Evolutionary conservation across 768 basidiomycete genomes (phyloP).

Genomic region (Phaffia tasmanica): DNA sequence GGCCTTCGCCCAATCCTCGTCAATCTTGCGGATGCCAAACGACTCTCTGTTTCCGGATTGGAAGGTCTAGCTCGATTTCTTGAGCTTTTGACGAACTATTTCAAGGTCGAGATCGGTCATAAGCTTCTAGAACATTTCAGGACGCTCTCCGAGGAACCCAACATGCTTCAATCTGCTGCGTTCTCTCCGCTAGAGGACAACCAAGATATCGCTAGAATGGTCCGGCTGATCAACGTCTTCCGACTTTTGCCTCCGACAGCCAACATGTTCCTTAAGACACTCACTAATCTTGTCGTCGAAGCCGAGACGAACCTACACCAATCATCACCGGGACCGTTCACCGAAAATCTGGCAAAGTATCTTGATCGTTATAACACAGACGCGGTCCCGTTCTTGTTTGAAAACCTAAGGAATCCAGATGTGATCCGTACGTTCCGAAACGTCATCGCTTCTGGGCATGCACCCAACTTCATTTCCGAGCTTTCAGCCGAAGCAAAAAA

Average conservation of each 20-base stretch:
- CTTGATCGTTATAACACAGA: constrained; percentile 80
- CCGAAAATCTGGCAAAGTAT: constrained; percentile 79
- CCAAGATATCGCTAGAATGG: constrained; percentile 81
- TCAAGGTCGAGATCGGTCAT: constrained; percentile 97
- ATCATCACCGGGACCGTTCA: constrained; percentile 80
- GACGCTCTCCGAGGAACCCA: constrained; percentile 69
- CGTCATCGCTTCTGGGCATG: constrained; percentile 66
- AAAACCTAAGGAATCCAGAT: constrained; percentile 62
- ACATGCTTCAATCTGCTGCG: constrained; percentile 62
- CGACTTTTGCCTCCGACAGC: constrained; percentile 89
- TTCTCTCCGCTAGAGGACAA: constrained; percentile 71
- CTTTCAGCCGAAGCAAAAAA: constrained; percentile 35
- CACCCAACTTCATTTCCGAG: constrained; percentile 48
- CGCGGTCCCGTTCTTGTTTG: constrained; percentile 72
- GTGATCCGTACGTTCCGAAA: constrained; percentile 74
- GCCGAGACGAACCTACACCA: constrained; percentile 87
- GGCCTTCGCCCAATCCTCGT: constrained; percentile 92
- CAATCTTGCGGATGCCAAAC: constrained; percentile 93
- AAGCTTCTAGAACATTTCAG: constrained; percentile 95
- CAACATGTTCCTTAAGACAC: constrained; percentile 74
- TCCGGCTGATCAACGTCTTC: constrained; percentile 92
- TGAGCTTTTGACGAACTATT: constrained; percentile 92
- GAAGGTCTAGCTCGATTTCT: constrained; percentile 89
- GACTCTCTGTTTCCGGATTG: constrained; percentile 71
- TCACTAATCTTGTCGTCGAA: constrained; percentile 80